Percentiles rank a stretch among this genome's conserved stretches.
Evolutionary conservation across 495 filamentous ascomycete species (phyloP).

Genomic region (Venustampulla echinocandica): DNA sequence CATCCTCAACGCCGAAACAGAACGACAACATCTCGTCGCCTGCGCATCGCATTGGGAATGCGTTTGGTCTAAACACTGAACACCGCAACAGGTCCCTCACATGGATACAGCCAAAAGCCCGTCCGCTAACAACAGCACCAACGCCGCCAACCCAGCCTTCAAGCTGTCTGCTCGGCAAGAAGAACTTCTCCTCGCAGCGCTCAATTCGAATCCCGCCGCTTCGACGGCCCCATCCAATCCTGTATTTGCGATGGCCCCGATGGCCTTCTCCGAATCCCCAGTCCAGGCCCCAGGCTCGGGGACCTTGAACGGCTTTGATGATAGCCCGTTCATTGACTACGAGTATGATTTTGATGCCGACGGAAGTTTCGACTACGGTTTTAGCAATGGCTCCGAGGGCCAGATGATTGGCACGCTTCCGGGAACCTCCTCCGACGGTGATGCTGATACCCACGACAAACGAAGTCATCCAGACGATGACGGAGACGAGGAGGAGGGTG

Average conservation of each 20-base stretch:
- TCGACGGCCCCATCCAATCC: constrained; percentile 5
- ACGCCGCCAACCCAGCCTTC: constrained; percentile 14
- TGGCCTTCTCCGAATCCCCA: constrained; percentile 47
- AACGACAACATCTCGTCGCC: too few species aligned
- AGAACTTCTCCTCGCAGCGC: constrained; percentile 75
- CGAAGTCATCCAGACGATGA: constrained; percentile 64
- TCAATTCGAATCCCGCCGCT: constrained; percentile 60
- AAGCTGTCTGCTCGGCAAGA: constrained; percentile 64
- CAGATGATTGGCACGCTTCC: constrained; percentile 74
- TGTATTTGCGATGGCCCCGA: constrained; percentile 35
- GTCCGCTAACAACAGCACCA: neutral
- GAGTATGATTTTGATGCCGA: constrained; percentile 63
- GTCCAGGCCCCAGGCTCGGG: constrained; percentile 34
- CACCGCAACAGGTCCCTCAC: too few species aligned
- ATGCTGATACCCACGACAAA: constrained; percentile 71
- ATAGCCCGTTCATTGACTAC: constrained; percentile 78
- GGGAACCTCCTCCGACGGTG: constrained; percentile 41
- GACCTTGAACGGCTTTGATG: constrained; percentile 46
- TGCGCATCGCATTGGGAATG: too few species aligned
- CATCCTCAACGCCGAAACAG: too few species aligned
- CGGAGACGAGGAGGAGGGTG: constrained; percentile 58
- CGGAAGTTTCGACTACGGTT: constrained; percentile 51
- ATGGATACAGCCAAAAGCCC: too few species aligned
- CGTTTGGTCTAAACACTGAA: too few species aligned
- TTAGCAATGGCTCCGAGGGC: constrained; percentile 42